A percentile compares a stretch with the other conserved stretches of the same genome.
These are phyloP conservation scores for Gnaphalium uliginosum DNA, from an alignment of 129 eudicot genomes.

Conservation along the genomic window DNA sequence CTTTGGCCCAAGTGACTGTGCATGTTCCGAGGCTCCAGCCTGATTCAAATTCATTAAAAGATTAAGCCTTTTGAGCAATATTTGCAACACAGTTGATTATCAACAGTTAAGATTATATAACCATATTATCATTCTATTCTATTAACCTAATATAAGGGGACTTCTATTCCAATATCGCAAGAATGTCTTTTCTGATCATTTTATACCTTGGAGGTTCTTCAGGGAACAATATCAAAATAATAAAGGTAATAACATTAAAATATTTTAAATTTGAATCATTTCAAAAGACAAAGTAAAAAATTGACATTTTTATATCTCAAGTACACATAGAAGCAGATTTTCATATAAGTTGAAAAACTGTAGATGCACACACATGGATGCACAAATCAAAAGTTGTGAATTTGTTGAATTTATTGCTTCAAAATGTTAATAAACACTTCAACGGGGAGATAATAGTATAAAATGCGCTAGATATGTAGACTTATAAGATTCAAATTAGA, in stretches of 20 bases:
- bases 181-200: too few relatives aligned
- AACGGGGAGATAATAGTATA: too few relatives aligned
- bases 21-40: conserved; percentile 88
- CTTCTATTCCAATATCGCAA: not conserved
- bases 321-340: not conserved
- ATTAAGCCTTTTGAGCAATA: not conserved
- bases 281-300: too few relatives aligned
- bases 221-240: not conserved
- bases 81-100: not conserved
- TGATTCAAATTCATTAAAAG: conserved; percentile 20
- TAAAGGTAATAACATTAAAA: not conserved
- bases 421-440: not conserved
- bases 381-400: not conserved
- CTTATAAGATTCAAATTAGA: not conserved
- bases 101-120: not conserved
- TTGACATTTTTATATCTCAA: not conserved
- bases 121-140: not conserved
- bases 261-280: not conserved
- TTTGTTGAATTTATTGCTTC: not conserved
- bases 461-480: not conserved
- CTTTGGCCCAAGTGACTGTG: conserved; percentile 70
- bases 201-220: not conserved
- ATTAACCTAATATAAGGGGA: not conserved
- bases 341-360: not conserved
- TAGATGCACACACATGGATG: not conserved